Conservation (phyloP, 2,329 filamentous ascomycete genomes). For the Claviceps capensis region DNA sequence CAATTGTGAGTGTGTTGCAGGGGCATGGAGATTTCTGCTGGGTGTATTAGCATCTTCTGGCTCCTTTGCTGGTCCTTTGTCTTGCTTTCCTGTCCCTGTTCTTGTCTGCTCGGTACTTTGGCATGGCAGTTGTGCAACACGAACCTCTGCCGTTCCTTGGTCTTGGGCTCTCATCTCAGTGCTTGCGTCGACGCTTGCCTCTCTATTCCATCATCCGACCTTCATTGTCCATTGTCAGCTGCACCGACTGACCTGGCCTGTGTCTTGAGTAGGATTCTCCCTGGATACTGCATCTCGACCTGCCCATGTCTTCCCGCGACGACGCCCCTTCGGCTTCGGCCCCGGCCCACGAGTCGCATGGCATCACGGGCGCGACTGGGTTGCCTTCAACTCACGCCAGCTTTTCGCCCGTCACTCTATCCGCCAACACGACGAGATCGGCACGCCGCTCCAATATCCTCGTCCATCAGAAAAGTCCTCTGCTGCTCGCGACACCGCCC, state of each 20-base stretch:
- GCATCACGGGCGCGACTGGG: constrained; percentile 22
- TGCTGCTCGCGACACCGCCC: constrained; percentile 85
- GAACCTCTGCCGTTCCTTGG: too few relatives aligned
- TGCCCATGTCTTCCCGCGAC: constrained; percentile 25
- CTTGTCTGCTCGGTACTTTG: too few relatives aligned
- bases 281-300: constrained; percentile 35
- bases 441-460: constrained; percentile 77
- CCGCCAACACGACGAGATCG: constrained; percentile 45
- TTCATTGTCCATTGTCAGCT: too few relatives aligned
- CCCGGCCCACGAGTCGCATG: constrained; percentile 18
- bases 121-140: too few relatives aligned
- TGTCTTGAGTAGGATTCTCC: constrained; percentile 23
- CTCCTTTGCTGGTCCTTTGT: neutral
- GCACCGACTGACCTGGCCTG: neutral
- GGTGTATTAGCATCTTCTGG: neutral
- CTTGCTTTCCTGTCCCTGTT: neutral
- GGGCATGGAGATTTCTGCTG: too few relatives aligned
- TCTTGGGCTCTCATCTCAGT: neutral
- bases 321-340: constrained; percentile 20
- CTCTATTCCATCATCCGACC: neutral
- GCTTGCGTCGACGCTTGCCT: neutral
- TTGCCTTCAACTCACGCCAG: constrained; percentile 65
- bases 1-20: constrained; percentile 17
- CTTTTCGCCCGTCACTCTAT: constrained; percentile 76
- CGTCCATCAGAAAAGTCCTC: constrained; percentile 89